A percentile compares a stretch with the other conserved stretches of the same genome.
phyloP scores from a whole-genome alignment of 2,329 filamentous ascomycete genomes.

The Aurifilum marmelostoma region DNA sequence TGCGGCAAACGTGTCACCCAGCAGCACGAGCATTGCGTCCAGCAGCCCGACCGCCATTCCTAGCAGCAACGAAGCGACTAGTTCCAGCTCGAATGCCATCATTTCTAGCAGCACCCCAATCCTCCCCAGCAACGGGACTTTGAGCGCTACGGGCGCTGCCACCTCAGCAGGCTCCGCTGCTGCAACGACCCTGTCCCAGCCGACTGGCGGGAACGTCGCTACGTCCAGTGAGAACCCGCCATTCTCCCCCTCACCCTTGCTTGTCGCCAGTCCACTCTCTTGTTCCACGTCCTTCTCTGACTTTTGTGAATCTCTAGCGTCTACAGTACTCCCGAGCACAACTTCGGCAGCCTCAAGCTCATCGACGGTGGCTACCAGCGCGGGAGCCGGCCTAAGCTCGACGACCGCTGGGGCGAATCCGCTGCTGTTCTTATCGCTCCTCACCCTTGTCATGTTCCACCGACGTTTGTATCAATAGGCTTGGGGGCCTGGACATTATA shows the following conservation, averaged over 20 bases:
- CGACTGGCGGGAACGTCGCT: conserved; percentile 4
- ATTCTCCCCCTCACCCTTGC: not conserved
- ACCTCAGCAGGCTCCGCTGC: not conserved
- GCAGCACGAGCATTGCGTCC: not conserved
- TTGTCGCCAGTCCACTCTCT: too few species aligned
- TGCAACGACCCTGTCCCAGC: not conserved
- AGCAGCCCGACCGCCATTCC: not conserved
- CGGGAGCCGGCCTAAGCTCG: not conserved
- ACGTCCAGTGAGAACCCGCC: conserved; percentile 4
- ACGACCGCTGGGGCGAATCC: not conserved
- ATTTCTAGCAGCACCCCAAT: not conserved
- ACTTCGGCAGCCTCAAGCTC: not conserved
- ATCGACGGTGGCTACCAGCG: not conserved
- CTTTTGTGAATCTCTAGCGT: not conserved
- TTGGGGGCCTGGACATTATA: not conserved
- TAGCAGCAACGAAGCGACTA: too few species aligned
- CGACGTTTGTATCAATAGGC: not conserved
- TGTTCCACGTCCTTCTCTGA: too few species aligned
- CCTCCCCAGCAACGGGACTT: conserved; percentile 1
- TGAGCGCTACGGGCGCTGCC: not conserved
- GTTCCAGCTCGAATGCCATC: not conserved
- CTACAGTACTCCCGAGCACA: conserved; percentile 1
- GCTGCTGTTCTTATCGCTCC: conserved; percentile 1
- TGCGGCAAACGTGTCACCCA: not conserved
- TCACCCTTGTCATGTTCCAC: not conserved